Percentiles rank a stretch among this genome's conserved stretches.
phyloP scores from a whole-genome alignment of 305 asterid genomes.

The Nicotiana rustica region DNA sequence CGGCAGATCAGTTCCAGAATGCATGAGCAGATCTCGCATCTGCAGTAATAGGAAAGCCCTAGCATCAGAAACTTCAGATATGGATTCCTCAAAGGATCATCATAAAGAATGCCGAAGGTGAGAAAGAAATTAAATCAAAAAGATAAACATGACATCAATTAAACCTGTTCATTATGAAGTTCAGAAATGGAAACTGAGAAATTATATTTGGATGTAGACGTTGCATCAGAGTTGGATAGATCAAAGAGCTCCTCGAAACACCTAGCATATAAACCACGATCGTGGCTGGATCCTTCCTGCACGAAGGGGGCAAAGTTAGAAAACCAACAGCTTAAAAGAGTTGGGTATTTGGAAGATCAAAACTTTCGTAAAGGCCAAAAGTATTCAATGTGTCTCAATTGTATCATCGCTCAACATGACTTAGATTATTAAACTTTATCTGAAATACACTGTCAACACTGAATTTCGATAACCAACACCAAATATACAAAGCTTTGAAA shows the following conservation, averaged over 20 bases:
- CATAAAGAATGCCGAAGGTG: slow-evolving; percentile 33
- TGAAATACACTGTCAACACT: background rate
- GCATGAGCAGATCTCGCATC: slow-evolving; percentile 87
- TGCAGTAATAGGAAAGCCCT: slow-evolving; percentile 55
- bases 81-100: slow-evolving; percentile 3
- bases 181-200: slow-evolving; percentile 89
- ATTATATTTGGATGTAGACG: slow-evolving; percentile 79
- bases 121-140: slow-evolving; percentile 35
- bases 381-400: slow-evolving; percentile 24
- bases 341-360: slow-evolving; percentile 23
- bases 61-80: slow-evolving; percentile 41
- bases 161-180: slow-evolving; percentile 94
- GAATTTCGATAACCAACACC: background rate
- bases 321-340: slow-evolving; percentile 12
- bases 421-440: background rate
- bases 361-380: slow-evolving; percentile 3
- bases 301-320: slow-evolving; percentile 44
- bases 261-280: slow-evolving; percentile 96
- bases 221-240: slow-evolving; percentile 93
- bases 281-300: slow-evolving; percentile 99
- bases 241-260: slow-evolving; percentile 99
- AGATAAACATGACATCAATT: slow-evolving; percentile 32
- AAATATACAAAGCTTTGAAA: slow-evolving; percentile 18
- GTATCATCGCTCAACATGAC: background rate
- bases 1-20: slow-evolving; percentile 66